Base-by-base conservation (phyloP, 164 flowering plant species). In the Saururus chinensis region DNA sequence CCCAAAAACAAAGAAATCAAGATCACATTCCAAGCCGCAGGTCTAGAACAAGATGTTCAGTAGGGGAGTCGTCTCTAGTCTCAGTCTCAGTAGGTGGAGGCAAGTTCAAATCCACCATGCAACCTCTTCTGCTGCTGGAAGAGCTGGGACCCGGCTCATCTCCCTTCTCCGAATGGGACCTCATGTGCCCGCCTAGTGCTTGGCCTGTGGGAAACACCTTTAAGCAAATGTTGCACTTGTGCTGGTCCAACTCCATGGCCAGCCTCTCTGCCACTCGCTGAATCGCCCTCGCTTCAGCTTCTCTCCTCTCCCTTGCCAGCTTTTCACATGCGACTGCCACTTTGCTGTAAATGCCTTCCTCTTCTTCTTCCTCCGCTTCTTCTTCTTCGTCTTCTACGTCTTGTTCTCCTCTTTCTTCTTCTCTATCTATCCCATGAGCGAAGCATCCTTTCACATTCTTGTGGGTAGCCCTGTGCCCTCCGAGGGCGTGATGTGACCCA, bases 131-230 rank as follows among this genome's bases (percentile, higher is more conserved):
- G 58, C 35, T 21, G 62, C 55, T 40, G 13, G 37, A 23, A 53
- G n/a, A 17, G 22, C 59, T 53, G 45, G 24, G 30, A 17, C 57
- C 55, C 59, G 21, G 74, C 4, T 79, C 76, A 1, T 81, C 85
- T 10, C 60, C 76, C 73, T 65, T 82, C 66, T 85, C 92, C 89
- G 86, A 87, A 8, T 87, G 95, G 65, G 87, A 83, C 75, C 92
- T 82, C 86, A 64, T 88, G 73, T 88, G 98, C 30, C 96, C 96
- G 21, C 96, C 95, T 51, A 88, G 70, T 0, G 95, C 96, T 57
- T 91, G 96, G 0, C 90, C 98, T 51, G 84, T 85, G 4, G 95
- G 71, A 49, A 91, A 91, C 52, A 82, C 83, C 85, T 73, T 85
- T 57, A 62, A 63, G 54, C 98, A 88, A 45, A 85, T 75, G 49